These are phyloP conservation scores for Solanum tarapatanum DNA, from an alignment of 257 asterid genomes.

Conservation along the genomic window DNA sequence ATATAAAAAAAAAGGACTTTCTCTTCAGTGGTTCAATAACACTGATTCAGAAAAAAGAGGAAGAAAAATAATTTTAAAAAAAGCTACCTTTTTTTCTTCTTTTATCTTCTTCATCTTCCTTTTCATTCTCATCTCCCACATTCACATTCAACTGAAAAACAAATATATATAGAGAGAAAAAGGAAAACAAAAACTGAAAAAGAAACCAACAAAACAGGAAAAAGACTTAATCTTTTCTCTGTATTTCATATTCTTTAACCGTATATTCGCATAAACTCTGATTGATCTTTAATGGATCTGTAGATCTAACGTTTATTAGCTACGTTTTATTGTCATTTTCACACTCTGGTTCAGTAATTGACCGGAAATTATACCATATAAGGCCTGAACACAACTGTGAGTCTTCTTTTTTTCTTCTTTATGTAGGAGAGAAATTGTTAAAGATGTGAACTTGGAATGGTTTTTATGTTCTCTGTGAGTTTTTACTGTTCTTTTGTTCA, in stretches of 20 bases:
- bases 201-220: background rate
- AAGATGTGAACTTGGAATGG: background rate
- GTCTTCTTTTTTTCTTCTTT: constrained; percentile 1
- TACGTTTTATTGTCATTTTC: constrained; percentile 14
- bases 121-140: constrained; percentile 3
- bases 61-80: background rate
- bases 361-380: constrained; percentile 7
- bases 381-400: constrained; percentile 23
- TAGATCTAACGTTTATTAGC: constrained; percentile 33
- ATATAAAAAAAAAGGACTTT: background rate
- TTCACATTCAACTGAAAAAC: background rate
- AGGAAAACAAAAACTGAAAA: background rate
- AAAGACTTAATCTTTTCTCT: background rate
- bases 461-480: background rate
- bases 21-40: background rate
- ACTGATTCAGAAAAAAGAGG: background rate
- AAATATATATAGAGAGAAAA: background rate
- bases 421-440: background rate
- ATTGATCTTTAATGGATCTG: constrained; percentile 27
- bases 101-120: constrained; percentile 1
- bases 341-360: constrained; percentile 11
- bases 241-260: background rate
- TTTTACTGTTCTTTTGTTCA: background rate
- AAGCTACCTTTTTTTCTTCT: background rate
- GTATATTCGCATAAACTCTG: background rate